Percentiles rank a stretch among this genome's conserved stretches.
phyloP scores from a whole-genome alignment of 1,284 basidiomycete genomes.

The Leccinum fuscescens region DNA sequence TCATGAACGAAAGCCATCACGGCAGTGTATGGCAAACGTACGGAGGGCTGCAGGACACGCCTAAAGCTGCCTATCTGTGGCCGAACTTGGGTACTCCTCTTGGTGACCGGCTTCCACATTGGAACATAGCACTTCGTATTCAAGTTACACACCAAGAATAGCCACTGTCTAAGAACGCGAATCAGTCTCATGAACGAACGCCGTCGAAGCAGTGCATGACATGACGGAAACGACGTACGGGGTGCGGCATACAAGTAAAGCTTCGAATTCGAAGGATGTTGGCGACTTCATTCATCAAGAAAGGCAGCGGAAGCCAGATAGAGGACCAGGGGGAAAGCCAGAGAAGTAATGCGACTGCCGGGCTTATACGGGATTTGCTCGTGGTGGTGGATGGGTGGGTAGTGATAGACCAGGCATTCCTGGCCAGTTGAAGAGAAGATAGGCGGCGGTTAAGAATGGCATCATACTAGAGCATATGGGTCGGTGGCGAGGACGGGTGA shows the following conservation, averaged over 20 bases:
- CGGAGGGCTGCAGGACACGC: too few species aligned
- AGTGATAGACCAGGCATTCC: too few species aligned
- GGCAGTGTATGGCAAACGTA: not conserved
- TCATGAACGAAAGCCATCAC: not conserved
- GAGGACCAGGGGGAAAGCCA: not conserved
- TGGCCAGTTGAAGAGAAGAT: too few species aligned
- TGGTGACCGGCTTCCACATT: not conserved
- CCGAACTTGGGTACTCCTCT: not conserved
- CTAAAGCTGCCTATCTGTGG: too few species aligned
- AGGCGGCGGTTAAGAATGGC: too few species aligned
- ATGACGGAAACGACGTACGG: constrained; percentile 6
- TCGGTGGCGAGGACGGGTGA: too few species aligned
- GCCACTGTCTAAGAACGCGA: not conserved
- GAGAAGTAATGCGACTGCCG: too few species aligned
- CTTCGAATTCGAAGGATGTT: constrained; percentile 1
- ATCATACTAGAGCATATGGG: too few species aligned
- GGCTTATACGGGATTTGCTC: too few species aligned
- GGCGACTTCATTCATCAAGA: not conserved
- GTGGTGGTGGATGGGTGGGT: too few species aligned
- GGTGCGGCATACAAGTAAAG: not conserved
- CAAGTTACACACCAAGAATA: constrained; percentile 10
- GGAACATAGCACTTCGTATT: constrained; percentile 7
- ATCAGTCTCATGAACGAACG: not conserved
- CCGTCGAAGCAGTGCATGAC: not conserved
- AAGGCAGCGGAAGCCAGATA: not conserved